Evolutionary conservation across 148 eudicot genomes (phyloP).

Genomic region (Rhododendron ferrugineum): DNA sequence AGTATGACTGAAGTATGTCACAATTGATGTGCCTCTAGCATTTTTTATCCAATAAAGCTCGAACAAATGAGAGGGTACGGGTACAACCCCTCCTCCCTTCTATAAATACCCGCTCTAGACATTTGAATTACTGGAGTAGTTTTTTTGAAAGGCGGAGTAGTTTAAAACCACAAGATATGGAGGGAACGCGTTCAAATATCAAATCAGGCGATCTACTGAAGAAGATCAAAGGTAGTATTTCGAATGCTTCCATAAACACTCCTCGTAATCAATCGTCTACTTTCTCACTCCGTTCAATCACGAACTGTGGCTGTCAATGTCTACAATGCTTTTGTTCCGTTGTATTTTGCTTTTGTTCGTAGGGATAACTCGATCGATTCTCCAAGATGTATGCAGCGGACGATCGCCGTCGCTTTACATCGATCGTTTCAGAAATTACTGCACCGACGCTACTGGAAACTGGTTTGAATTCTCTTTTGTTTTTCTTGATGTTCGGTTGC

Average conservation of each 20-base stretch:
- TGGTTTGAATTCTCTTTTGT: conserved; percentile 37
- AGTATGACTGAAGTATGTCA: no score
- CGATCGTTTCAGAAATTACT: conserved; percentile 70
- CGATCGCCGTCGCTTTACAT: conserved; percentile 50
- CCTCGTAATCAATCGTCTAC: neutral
- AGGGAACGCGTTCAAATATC: conserved; percentile 37
- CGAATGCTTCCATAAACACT: neutral
- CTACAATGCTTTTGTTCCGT: neutral
- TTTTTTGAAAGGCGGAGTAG: no score
- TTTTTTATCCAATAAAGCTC: neutral
- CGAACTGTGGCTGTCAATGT: neutral
- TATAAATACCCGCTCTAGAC: neutral
- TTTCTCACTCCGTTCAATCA: neutral
- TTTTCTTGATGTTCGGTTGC: neutral
- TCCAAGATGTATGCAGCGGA: conserved; percentile 48
- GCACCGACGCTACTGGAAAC: conserved; percentile 52
- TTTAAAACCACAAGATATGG: conserved; percentile 20
- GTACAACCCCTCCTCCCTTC: neutral
- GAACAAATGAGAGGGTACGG: neutral
- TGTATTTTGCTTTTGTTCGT: neutral
- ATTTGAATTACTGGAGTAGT: neutral
- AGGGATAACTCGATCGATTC: conserved; percentile 58
- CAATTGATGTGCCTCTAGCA: no score
- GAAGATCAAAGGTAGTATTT: conserved; percentile 49
- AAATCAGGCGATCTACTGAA: conserved; percentile 38